A percentile compares a stretch with the other conserved stretches of the same genome.
These are phyloP conservation scores for Aureobasidium sp. DNA, from an alignment of 2,329 filamentous ascomycete species.

Conservation along the genomic window DNA sequence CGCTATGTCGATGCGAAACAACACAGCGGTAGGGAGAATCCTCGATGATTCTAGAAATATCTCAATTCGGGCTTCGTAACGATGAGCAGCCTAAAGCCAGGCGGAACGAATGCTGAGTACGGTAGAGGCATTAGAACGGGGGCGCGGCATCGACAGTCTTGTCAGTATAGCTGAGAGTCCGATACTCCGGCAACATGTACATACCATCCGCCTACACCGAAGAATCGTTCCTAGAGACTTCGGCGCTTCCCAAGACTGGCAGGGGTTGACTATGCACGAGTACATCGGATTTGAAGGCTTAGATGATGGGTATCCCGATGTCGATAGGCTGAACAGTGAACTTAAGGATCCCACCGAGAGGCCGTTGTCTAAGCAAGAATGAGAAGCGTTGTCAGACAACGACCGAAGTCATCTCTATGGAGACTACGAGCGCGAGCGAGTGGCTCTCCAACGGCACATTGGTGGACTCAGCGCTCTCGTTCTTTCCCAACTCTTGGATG, in stretches of 20 bases:
- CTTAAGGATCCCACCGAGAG: not conserved
- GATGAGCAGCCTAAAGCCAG: not conserved
- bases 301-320: not conserved
- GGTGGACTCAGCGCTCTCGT: not conserved
- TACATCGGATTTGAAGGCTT: not conserved
- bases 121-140: not conserved
- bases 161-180: not conserved
- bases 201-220: not conserved
- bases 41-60: not conserved
- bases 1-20: not conserved
- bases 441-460: not conserved
- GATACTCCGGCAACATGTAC: not conserved
- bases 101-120: not conserved
- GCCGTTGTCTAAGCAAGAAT: not conserved
- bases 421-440: not conserved
- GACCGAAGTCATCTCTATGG: not conserved
- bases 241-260: not conserved
- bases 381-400: not conserved
- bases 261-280: not conserved
- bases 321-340: not conserved
- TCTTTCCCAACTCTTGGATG: not conserved
- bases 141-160: not conserved
- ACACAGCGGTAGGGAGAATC: not conserved
- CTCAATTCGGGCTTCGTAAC: not conserved
- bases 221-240: not conserved